phyloP scores from a whole-genome alignment of 2,329 filamentous ascomycete genomes.

The Sporothrix schenckii region DNA sequence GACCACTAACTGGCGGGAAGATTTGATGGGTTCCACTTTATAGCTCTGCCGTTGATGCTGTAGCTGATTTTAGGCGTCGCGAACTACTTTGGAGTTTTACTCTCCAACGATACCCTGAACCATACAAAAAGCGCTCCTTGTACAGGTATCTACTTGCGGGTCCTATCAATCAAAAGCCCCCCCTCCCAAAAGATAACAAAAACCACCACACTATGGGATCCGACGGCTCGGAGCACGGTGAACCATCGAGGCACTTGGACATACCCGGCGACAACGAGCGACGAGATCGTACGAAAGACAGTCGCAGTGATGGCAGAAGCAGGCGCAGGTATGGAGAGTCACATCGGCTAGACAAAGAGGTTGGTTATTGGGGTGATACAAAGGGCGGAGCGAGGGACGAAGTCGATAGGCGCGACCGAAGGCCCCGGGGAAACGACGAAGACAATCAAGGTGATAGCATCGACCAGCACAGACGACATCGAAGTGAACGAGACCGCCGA shows the following conservation, averaged over 20 bases:
- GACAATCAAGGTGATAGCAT: constrained; percentile 29
- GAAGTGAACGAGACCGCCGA: constrained; percentile 23
- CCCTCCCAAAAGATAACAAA: too few relatives aligned
- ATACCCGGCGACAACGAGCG: constrained; percentile 36
- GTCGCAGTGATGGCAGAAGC: constrained; percentile 29
- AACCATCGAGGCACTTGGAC: constrained; percentile 29
- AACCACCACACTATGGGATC: constrained; percentile 15
- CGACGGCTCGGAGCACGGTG: background rate
- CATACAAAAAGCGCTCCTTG: too few relatives aligned
- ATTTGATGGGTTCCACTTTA: constrained; percentile 1
- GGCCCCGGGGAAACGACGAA: constrained; percentile 33
- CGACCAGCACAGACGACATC: constrained; percentile 25
- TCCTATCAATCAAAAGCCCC: too few relatives aligned
- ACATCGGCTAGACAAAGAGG: background rate
- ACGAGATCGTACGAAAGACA: constrained; percentile 37
- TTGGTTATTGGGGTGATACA: constrained; percentile 34
- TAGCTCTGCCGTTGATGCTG: background rate
- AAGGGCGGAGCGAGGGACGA: constrained; percentile 41
- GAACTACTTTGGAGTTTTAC: background rate
- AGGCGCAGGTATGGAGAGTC: background rate
- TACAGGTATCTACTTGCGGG: too few relatives aligned
- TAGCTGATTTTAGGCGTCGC: background rate
- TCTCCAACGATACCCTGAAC: background rate
- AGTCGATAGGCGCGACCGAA: background rate
- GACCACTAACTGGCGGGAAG: background rate